Evolutionary conservation across 805 yeast species (phyloP).

Genomic region (Yarrowia bubula): DNA sequence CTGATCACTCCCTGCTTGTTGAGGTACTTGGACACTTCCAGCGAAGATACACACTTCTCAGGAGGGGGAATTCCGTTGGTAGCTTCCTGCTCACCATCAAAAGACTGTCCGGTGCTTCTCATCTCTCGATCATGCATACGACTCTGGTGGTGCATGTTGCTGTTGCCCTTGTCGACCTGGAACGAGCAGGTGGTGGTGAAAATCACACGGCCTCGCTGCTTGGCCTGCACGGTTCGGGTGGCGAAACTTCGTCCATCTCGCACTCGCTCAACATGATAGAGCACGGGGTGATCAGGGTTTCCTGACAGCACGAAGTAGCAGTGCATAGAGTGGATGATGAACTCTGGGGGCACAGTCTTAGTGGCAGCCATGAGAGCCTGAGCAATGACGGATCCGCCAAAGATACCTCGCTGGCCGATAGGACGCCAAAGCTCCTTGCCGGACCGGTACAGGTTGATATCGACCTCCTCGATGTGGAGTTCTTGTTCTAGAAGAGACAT

Average conservation of each 20-base stretch:
- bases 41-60: conserved; percentile 3
- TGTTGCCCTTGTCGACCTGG: conserved; percentile 35
- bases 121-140: conserved; percentile 16
- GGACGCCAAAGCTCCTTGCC: conserved; percentile 30
- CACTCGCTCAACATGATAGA: conserved; percentile 52
- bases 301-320: conserved; percentile 30
- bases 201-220: conserved; percentile 51
- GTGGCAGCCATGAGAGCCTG: conserved; percentile 30
- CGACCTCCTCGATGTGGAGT: conserved; percentile 29
- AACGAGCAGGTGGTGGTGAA: conserved; percentile 53
- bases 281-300: conserved; percentile 41
- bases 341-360: conserved; percentile 26
- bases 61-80: conserved; percentile 22
- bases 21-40: conserved; percentile 16
- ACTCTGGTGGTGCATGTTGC: conserved; percentile 22
- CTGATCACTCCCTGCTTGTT: conserved; percentile 28
- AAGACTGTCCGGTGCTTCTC: not conserved
- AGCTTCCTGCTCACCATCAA: conserved; percentile 19
- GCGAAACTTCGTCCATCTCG: conserved; percentile 53
- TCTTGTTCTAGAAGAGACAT: conserved; percentile 29
- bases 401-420: conserved; percentile 29
- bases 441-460: conserved; percentile 28
- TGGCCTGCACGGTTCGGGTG: conserved; percentile 52
- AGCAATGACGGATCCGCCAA: conserved; percentile 31
- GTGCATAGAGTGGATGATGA: conserved; percentile 30